Base-by-base conservation (phyloP, 2,329 filamentous ascomycete species). In the Diaporthe vaccinii region DNA sequence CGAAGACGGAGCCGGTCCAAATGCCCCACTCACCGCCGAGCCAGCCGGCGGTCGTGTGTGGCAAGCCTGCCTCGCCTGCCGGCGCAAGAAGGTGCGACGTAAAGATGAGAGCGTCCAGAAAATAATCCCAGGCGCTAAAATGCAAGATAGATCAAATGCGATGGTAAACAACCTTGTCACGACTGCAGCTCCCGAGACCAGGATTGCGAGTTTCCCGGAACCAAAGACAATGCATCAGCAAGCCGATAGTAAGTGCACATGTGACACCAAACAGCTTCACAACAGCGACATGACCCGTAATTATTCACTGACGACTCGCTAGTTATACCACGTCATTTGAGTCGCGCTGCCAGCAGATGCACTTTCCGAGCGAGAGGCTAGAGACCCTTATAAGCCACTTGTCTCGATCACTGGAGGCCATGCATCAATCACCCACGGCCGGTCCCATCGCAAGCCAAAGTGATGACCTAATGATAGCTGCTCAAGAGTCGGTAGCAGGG, bases 171-270 rank as follows among this genome's bases (percentile, higher is more conserved):
- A 15, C 57, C 57, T 59, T 59, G 55, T 58, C 31, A 58, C 55
- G 36, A 58, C 4, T 58, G 55, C 55, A 58, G 17, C 17, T 58
- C 55, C 31, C 55, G 55, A 14, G 28, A 58, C 55, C 28, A 58
- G 9, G 22, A 31, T 58, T 58, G 55, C 31, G 55, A 36, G 31
- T 58, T 58, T n/a, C 55, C 55, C 4, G 55, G 55, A 36, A 58
- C 55, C 55, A 58, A 58, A 36, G 55, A 58, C 55, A 58, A 58
- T 58, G 55, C 55, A 58, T 58, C 31, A n/a, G 55, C 55, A n/a
- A 58, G 55, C 20, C 55, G 55, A 58, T 58, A 58, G 55, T 36
- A 36, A 36, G 55, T 58, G n/a, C n/a, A n/a, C n/a, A n/a, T n/a
- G n/a, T n/a, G 55, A 36, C 9, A 36, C 5, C 31, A 6, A 31